A percentile compares a stretch with the other conserved stretches of the same genome.
These are phyloP conservation scores for Ichthyophonus hoferi DNA, from an alignment of 208 protist genomes.

Conservation along the genomic window DNA sequence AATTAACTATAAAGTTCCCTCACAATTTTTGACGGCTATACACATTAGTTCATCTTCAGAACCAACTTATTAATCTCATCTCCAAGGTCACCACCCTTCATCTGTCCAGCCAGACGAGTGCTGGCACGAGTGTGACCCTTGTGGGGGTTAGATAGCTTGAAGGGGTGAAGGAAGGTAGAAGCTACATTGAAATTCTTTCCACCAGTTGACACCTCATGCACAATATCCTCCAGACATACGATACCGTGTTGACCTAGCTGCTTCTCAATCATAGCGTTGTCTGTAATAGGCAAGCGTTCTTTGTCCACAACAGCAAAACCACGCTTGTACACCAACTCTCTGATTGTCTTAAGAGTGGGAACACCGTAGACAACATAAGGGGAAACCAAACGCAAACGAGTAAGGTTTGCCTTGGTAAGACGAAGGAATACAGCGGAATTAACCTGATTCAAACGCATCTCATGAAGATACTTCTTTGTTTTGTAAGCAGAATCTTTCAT, in stretches of 20 bases:
- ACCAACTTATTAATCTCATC: constrained; percentile 96
- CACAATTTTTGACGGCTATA: too few species aligned
- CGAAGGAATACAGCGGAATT: constrained; percentile 98
- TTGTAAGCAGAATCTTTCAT: constrained; percentile 94
- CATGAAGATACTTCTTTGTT: constrained; percentile 94
- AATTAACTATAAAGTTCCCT: too few species aligned
- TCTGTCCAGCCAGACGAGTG: constrained; percentile 95
- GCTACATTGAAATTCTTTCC: constrained; percentile 95
- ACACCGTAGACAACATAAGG: constrained; percentile 98
- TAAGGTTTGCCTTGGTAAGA: constrained; percentile 97
- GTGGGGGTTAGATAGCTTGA: constrained; percentile 89
- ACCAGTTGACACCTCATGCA: constrained; percentile 98
- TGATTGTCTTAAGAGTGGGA: constrained; percentile 91
- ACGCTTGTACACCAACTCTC: constrained; percentile 97
- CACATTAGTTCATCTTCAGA: constrained; percentile 88
- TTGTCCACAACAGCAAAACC: constrained; percentile 92
- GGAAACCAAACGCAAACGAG: constrained; percentile 90
- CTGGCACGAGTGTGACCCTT: constrained; percentile 90
- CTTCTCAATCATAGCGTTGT: constrained; percentile 84
- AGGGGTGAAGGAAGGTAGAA: constrained; percentile 95
- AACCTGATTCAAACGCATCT: constrained; percentile 95
- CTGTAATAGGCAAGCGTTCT: constrained; percentile 89
- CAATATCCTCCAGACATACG: constrained; percentile 96
- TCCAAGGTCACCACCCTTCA: constrained; percentile 97
- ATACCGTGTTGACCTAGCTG: constrained; percentile 86